phyloP scores from a whole-genome alignment of 176 grass and related monocot genomes.

The Otatea glauca region DNA sequence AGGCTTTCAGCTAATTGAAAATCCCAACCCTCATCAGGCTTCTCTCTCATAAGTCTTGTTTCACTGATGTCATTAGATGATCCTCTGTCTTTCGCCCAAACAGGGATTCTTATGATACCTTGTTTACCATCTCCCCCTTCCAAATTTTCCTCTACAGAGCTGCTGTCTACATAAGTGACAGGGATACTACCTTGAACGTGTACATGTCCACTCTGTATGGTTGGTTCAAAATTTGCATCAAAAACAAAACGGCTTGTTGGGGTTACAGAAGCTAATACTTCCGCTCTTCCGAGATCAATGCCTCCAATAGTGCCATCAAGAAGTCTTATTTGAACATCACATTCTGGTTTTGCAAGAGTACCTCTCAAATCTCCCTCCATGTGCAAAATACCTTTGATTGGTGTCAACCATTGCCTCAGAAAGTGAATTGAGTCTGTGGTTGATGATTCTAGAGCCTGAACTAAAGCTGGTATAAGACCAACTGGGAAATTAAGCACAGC shows the following conservation, averaged over 20 bases:
- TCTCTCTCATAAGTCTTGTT: conserved; percentile 75
- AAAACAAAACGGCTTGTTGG: conserved; percentile 84
- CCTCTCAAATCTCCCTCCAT: conserved; percentile 99
- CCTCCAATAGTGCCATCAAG: conserved; percentile 91
- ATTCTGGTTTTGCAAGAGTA: conserved; percentile 88
- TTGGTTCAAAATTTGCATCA: conserved; percentile 91
- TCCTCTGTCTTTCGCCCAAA: conserved; percentile 78
- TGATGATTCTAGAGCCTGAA: conserved; percentile 93
- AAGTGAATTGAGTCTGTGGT: conserved; percentile 87
- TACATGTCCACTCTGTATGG: conserved; percentile 91
- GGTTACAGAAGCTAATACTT: conserved; percentile 94
- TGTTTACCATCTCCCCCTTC: conserved; percentile 64
- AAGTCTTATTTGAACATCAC: conserved; percentile 96
- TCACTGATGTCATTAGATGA: conserved; percentile 74
- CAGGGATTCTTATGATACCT: conserved; percentile 83
- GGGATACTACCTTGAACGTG: conserved; percentile 94
- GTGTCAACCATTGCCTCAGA: conserved; percentile 93
- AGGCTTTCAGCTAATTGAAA: conserved; percentile 96
- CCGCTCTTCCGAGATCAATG: conserved; percentile 90
- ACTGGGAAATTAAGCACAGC: conserved; percentile 97
- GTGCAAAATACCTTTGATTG: conserved; percentile 95
- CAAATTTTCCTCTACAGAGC: conserved; percentile 64
- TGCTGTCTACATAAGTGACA: conserved; percentile 78
- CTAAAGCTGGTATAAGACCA: conserved; percentile 87
- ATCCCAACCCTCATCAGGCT: conserved; percentile 85